Conservation (phyloP, 2,329 filamentous ascomycete species). For the Mariannaea sp. region DNA sequence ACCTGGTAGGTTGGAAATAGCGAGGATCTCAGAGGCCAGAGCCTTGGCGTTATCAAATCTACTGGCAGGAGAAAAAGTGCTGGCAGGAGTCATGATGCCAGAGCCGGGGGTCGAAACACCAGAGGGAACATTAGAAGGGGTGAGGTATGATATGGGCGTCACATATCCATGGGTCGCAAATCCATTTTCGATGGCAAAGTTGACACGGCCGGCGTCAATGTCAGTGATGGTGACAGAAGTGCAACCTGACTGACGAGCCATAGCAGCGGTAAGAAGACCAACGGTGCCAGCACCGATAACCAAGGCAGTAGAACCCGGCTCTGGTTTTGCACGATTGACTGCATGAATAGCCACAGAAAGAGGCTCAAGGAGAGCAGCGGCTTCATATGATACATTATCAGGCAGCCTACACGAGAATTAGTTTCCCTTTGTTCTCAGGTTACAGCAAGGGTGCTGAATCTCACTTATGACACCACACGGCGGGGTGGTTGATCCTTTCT, state of each 20-base stretch:
- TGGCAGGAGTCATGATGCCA: slow-evolving; percentile 50
- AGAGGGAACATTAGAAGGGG: slow-evolving; percentile 51
- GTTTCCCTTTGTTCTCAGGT: slow-evolving; percentile 10
- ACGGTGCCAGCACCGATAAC: slow-evolving; percentile 69
- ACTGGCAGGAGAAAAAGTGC: slow-evolving; percentile 51
- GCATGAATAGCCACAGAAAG: slow-evolving; percentile 67
- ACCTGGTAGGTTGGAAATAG: slow-evolving; percentile 41
- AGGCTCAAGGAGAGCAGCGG: slow-evolving; percentile 65
- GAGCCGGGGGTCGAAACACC: slow-evolving; percentile 53
- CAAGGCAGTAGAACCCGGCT: slow-evolving; percentile 60
- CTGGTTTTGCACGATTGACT: slow-evolving; percentile 58
- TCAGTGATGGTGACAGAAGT: slow-evolving; percentile 64
- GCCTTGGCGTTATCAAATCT: slow-evolving; percentile 57
- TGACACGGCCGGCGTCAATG: slow-evolving; percentile 62
- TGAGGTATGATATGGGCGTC: slow-evolving; percentile 51
- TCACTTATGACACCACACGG: slow-evolving; percentile 66
- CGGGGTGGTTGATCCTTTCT: slow-evolving; percentile 66
- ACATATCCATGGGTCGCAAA: slow-evolving; percentile 66
- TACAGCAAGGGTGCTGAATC: slow-evolving; percentile 20
- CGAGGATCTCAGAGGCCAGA: slow-evolving; percentile 55
- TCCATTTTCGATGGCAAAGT: slow-evolving; percentile 61
- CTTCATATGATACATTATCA: slow-evolving; percentile 61
- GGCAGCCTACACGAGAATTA: slow-evolving; percentile 56
- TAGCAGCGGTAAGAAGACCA: slow-evolving; percentile 65
- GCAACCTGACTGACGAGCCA: slow-evolving; percentile 65